Percentiles rank a stretch among this genome's conserved stretches.
These are phyloP conservation scores for Tephrocybe sp. DNA, from an alignment of 768 basidiomycete genomes.

Conservation along the genomic window DNA sequence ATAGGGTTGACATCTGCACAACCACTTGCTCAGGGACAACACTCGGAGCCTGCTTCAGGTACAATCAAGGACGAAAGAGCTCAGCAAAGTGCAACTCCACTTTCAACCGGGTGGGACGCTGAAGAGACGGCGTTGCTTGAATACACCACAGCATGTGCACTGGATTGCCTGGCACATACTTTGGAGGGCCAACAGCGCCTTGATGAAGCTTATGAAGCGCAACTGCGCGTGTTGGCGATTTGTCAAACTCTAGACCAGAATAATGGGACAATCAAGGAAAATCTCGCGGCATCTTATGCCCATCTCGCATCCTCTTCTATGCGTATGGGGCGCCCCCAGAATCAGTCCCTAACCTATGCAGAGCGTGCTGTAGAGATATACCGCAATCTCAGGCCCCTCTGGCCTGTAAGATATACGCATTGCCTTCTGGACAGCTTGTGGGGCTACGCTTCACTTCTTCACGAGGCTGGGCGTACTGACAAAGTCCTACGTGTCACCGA, in stretches of 20 bases:
- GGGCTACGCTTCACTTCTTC: slow-evolving; percentile 11
- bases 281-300: slow-evolving; percentile 8
- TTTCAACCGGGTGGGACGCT: neutral
- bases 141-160: slow-evolving; percentile 11
- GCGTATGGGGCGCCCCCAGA: slow-evolving; percentile 1
- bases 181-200: slow-evolving; percentile 5
- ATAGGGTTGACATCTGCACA: neutral
- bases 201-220: slow-evolving; percentile 9
- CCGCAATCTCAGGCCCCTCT: neutral
- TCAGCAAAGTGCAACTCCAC: neutral
- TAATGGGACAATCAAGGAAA: slow-evolving; percentile 4
- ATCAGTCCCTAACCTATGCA: slow-evolving; percentile 1
- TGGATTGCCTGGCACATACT: slow-evolving; percentile 6
- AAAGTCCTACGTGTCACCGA: slow-evolving; percentile 4
- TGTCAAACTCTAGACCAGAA: neutral
- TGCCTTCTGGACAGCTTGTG: slow-evolving; percentile 8
- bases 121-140: slow-evolving; percentile 9
- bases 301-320: slow-evolving; percentile 6
- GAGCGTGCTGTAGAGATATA: slow-evolving; percentile 10
- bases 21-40: neutral
- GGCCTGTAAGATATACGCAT: slow-evolving; percentile 2
- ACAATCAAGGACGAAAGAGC: neutral
- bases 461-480: slow-evolving; percentile 1
- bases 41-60: neutral
- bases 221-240: neutral